Conservation (phyloP, 345 rosid genomes). For the Limnanthes douglasii region DNA sequence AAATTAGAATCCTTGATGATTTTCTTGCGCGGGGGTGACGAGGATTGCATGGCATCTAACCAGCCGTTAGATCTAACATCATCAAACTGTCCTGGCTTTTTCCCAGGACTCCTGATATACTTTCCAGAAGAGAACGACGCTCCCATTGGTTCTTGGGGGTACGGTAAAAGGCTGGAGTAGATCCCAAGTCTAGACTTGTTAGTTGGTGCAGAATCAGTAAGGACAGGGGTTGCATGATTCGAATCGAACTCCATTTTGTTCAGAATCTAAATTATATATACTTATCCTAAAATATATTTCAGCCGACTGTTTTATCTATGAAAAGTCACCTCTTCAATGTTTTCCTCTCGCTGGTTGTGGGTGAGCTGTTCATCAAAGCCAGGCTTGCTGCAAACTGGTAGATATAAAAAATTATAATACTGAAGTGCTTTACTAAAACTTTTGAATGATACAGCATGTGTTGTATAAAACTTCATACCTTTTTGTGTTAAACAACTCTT, state of each 20-base stretch:
- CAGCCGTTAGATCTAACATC: slow-evolving; percentile 87
- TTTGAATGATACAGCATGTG: too few relatives aligned
- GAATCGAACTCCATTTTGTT: slow-evolving; percentile 57
- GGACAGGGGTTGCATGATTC: slow-evolving; percentile 53
- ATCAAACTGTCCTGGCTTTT: slow-evolving; percentile 55
- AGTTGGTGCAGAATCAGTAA: slow-evolving; percentile 49
- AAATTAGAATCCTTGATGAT: slow-evolving; percentile 35
- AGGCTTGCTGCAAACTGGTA: too few relatives aligned
- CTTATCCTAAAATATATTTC: too few relatives aligned
- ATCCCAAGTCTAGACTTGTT: slow-evolving; percentile 61
- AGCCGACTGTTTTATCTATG: too few relatives aligned
- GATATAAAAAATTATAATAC: too few relatives aligned
- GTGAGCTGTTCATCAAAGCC: too few relatives aligned
- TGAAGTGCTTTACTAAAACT: too few relatives aligned
- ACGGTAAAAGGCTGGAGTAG: slow-evolving; percentile 29
- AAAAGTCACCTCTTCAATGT: too few relatives aligned
- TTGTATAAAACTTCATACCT: too few relatives aligned
- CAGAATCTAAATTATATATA: too few relatives aligned
- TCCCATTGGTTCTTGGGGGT: slow-evolving; percentile 23
- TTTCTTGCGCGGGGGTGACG: slow-evolving; percentile 91
- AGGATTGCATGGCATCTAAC: slow-evolving; percentile 91
- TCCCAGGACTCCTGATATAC: slow-evolving; percentile 39
- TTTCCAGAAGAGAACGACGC: slow-evolving; percentile 38
- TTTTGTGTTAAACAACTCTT: too few relatives aligned
- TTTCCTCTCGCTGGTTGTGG: too few relatives aligned